Base-by-base conservation (phyloP, 2,329 filamentous ascomycete species). In the Penicillium frequentans region DNA sequence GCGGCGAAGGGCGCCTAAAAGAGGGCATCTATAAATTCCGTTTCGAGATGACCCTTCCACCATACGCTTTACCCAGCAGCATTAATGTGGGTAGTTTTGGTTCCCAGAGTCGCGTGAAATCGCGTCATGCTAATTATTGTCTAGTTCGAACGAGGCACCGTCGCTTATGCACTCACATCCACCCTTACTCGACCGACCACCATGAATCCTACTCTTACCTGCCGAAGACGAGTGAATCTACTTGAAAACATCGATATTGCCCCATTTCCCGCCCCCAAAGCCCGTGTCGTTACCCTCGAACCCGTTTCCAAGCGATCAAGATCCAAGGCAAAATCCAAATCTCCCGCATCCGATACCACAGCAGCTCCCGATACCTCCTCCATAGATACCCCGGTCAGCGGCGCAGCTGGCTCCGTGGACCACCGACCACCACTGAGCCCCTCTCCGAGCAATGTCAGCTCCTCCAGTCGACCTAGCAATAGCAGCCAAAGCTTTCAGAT, bases 71-170 rank as follows among this genome's bases (percentile, higher is more conserved):
- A 56, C 86, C 86, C n/a, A 96, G 91, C 75, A 97, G 93, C 73
- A 93, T 99, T 70, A 93, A 96, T 77, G 93, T 97, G 83, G 70
- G 90, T 81, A 48, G 43, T 53, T 37, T 37, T 56, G 21, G 24
- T 52, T 13, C 5, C 23, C 35, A 39, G 33, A 13, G 23, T 47
- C 16, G 10, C 31, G 10, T 16, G 7, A 50, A 16, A 26, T 9
- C 10, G n/a, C 23, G 23, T 45, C 19, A 23, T 42, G 37, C 26
- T 46, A 23, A 27, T 21, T 5, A 29, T 23, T 5, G 10, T 39
- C 45, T 59, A 98, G 92, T 99, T 99, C 74, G 95, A 98, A 76
- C 87, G 93, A 70, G 95, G 95, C 35, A 93, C 91, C 2, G 91
- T 99, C 67, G 89, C 90, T 21, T 99, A 98, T 76, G 86, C 93